Conservation (phyloP, 177 flowering plant genomes). For the Vitis hybrid region DNA sequence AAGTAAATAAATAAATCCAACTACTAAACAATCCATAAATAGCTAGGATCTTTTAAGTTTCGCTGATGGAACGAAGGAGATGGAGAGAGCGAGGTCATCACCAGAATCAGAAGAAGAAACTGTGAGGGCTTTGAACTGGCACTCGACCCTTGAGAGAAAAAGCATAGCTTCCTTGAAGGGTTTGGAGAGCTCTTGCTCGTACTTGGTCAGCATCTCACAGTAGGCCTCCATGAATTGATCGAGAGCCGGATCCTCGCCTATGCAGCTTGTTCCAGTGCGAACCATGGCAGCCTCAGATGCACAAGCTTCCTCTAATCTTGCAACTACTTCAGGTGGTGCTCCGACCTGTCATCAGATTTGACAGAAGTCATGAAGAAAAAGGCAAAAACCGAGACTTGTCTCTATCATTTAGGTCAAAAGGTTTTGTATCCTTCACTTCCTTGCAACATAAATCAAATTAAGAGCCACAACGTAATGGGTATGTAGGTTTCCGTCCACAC, state of each 20-base stretch:
- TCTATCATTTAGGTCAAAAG: constrained; percentile 6
- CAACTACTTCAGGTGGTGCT: constrained; percentile 92
- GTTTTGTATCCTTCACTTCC: background rate
- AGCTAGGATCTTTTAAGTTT: background rate
- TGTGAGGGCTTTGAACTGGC: constrained; percentile 80
- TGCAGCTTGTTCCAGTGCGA: constrained; percentile 22
- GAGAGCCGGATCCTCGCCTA: constrained; percentile 87
- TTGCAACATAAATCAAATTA: too few species aligned
- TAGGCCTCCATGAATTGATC: constrained; percentile 99
- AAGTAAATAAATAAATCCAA: background rate
- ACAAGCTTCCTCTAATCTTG: constrained; percentile 68
- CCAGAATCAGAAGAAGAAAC: constrained; percentile 53
- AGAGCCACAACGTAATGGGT: too few species aligned
- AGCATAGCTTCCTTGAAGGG: constrained; percentile 95
- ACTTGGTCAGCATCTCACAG: constrained; percentile 92
- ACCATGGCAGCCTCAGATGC: constrained; percentile 42
- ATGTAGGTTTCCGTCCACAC: too few species aligned
- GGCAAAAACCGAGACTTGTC: constrained; percentile 3
- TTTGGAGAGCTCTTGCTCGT: constrained; percentile 88
- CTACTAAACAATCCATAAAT: background rate
- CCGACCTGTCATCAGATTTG: constrained; percentile 56
- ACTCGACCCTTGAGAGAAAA: constrained; percentile 76
- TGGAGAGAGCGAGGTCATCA: constrained; percentile 15
- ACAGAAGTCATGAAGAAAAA: background rate
- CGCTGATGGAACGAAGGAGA: background rate